A percentile compares a stretch with the other conserved stretches of the same genome.
Conservation (phyloP, 108 stramenopile genomes). For the Skeletonema grethae region DNA sequence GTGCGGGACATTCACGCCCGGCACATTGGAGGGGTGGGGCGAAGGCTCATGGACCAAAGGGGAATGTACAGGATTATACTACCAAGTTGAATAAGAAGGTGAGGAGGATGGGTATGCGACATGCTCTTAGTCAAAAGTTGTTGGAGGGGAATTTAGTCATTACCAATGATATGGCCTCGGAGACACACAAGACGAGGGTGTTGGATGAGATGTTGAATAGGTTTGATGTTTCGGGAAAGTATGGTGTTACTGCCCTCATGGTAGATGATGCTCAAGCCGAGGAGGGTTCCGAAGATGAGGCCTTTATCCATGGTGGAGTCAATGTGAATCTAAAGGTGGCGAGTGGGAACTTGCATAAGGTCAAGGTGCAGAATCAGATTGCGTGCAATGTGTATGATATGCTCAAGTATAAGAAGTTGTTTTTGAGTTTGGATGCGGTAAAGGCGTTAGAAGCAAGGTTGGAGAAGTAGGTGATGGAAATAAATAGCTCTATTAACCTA, state of each 20-base stretch:
- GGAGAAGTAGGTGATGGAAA: slow-evolving; percentile 24
- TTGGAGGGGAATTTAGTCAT: slow-evolving; percentile 83
- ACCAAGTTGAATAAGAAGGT: slow-evolving; percentile 91
- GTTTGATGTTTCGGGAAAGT: slow-evolving; percentile 52
- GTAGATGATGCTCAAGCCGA: slow-evolving; percentile 62
- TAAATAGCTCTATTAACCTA: not conserved
- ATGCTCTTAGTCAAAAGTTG: slow-evolving; percentile 77
- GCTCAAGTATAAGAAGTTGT: slow-evolving; percentile 75
- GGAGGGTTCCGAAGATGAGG: slow-evolving; percentile 15
- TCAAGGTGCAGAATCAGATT: slow-evolving; percentile 67
- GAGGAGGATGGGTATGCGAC: slow-evolving; percentile 70
- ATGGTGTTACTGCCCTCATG: slow-evolving; percentile 64
- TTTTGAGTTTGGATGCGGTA: slow-evolving; percentile 69
- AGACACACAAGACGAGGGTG: slow-evolving; percentile 70
- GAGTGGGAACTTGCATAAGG: slow-evolving; percentile 56
- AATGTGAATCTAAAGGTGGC: slow-evolving; percentile 79
- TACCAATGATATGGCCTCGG: slow-evolving; percentile 56
- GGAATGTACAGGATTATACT: slow-evolving; percentile 73
- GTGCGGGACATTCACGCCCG: slow-evolving; percentile 87
- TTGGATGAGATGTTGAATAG: slow-evolving; percentile 53
- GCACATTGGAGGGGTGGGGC: slow-evolving; percentile 94
- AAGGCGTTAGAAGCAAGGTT: slow-evolving; percentile 63
- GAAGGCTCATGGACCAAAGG: slow-evolving; percentile 94
- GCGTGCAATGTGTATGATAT: slow-evolving; percentile 76
- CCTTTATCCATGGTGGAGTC: slow-evolving; percentile 55